phyloP scores from a whole-genome alignment of 1,284 basidiomycete species.

The Gymnopus androsaceus region DNA sequence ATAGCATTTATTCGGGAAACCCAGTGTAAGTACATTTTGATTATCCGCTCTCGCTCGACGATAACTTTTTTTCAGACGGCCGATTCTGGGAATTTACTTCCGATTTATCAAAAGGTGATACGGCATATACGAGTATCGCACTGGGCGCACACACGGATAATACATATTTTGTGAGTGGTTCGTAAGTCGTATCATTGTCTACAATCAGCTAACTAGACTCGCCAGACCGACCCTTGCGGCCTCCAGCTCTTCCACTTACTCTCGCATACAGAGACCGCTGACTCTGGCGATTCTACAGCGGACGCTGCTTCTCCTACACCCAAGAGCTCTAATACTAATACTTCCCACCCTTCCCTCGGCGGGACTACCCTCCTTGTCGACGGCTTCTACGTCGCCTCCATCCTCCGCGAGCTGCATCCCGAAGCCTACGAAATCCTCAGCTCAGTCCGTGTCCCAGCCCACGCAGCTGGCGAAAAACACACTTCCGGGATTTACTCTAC shows the following conservation, averaged over 20 bases:
- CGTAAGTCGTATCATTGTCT: neutral
- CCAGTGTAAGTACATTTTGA: no score
- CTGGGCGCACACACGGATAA: slow-evolving; percentile 94
- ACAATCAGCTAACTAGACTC: slow-evolving; percentile 5
- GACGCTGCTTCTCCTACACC: neutral
- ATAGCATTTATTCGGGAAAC: slow-evolving; percentile 93
- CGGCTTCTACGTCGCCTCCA: slow-evolving; percentile 88
- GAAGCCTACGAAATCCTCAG: slow-evolving; percentile 75
- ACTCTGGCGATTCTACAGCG: neutral
- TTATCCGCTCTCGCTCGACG: no score
- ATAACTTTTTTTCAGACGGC: no score
- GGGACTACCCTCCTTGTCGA: slow-evolving; percentile 92
- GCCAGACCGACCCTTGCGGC: slow-evolving; percentile 91
- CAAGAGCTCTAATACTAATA: neutral
- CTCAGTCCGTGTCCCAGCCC: slow-evolving; percentile 72
- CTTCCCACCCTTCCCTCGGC: slow-evolving; percentile 41
- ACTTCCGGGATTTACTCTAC: slow-evolving; percentile 67
- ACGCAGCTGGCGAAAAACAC: slow-evolving; percentile 82
- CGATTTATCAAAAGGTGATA: slow-evolving; percentile 88
- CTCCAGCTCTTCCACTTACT: slow-evolving; percentile 95
- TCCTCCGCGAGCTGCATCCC: slow-evolving; percentile 76
- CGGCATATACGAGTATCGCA: slow-evolving; percentile 87
- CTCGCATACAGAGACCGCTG: slow-evolving; percentile 76
- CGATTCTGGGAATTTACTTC: slow-evolving; percentile 98
- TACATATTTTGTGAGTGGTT: slow-evolving; percentile 78